Evolutionary conservation across 192 early-diverging fungal species (phyloP).

Genomic region (Paraglomus occultum): DNA sequence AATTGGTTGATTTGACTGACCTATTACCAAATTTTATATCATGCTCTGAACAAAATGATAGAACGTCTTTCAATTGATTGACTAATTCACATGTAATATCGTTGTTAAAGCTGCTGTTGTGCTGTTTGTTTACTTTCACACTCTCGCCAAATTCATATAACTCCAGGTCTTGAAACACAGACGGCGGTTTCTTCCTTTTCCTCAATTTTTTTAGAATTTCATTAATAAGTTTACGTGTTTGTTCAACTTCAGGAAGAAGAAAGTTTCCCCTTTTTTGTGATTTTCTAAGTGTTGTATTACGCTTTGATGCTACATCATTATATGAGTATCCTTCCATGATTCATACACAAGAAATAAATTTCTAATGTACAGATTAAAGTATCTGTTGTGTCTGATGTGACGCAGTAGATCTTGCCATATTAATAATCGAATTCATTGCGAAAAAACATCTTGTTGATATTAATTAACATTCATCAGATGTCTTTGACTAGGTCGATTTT

Average conservation of each 20-base stretch:
- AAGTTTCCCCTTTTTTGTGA: background rate
- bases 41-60: slow-evolving; percentile 6
- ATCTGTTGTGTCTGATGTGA: no score
- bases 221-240: slow-evolving; percentile 23
- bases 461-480: no score
- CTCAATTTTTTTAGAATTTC: slow-evolving; percentile 23
- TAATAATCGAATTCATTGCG: no score
- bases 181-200: slow-evolving; percentile 29
- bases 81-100: slow-evolving; percentile 29
- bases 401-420: no score
- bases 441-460: no score
- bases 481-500: no score
- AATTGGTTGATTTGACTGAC: background rate
- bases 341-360: no score
- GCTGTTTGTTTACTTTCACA: background rate
- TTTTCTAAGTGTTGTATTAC: no score
- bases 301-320: no score
- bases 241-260: slow-evolving; percentile 10
- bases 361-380: no score
- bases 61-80: slow-evolving; percentile 24
- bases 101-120: slow-evolving; percentile 1
- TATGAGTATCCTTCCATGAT: no score
- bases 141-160: background rate
- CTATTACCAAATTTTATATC: slow-evolving; percentile 27
- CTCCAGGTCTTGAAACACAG: slow-evolving; percentile 5